A percentile compares a stretch with the other conserved stretches of the same genome.
Evolutionary conservation across 139 green algal genomes (phyloP).

Genomic region (Ulvella scutata): DNA sequence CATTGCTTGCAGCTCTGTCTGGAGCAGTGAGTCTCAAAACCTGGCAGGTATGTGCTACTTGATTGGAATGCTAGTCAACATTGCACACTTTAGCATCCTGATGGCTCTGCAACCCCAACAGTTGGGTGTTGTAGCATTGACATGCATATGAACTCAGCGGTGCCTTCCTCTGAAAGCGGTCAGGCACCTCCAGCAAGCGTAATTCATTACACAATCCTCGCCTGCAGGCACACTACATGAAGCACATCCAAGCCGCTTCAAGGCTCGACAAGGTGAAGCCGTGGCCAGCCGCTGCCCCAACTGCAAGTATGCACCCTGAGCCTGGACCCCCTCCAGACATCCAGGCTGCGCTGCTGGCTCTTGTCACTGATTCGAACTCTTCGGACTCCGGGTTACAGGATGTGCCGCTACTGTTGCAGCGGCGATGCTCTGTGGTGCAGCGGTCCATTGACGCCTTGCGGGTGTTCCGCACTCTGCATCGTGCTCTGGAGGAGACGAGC

Average conservation of each 20-base stretch:
- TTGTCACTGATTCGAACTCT: neutral
- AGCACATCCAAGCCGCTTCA: neutral
- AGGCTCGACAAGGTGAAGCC: neutral
- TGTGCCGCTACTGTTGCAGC: neutral
- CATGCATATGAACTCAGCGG: too few species aligned
- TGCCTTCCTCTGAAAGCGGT: too few species aligned
- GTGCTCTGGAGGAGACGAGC: neutral
- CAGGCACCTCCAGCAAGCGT: neutral
- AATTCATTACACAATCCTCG: neutral
- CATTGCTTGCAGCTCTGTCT: neutral
- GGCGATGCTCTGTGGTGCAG: neutral
- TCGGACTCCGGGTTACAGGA: neutral
- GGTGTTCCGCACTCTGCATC: neutral
- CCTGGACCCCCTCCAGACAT: neutral
- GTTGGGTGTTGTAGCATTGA: too few species aligned
- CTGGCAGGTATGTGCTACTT: neutral
- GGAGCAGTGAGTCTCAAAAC: neutral
- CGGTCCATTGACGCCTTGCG: neutral
- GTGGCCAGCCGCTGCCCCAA: neutral
- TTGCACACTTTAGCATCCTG: too few species aligned
- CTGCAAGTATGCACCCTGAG: neutral
- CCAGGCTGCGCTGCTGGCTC: neutral
- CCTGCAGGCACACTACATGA: neutral
- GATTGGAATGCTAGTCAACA: too few species aligned
- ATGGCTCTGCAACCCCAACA: too few species aligned